Evolutionary conservation across 2,329 filamentous ascomycete genomes (phyloP).

Genomic region (Ophiocordyceps camponoti-saundersi): DNA sequence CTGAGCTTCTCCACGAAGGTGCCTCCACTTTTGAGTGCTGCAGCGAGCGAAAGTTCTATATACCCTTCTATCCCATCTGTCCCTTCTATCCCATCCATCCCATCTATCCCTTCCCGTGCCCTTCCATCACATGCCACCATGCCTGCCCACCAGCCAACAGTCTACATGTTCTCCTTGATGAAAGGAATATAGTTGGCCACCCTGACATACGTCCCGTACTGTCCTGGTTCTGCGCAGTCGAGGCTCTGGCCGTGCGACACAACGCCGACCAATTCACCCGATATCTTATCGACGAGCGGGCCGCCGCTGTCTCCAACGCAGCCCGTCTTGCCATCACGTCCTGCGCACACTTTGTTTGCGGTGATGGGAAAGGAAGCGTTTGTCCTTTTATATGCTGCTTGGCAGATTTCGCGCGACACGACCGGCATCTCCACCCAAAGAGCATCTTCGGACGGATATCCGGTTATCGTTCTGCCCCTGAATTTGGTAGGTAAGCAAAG

Average conservation of each 20-base stretch:
- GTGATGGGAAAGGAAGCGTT: background rate
- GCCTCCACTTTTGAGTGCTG: no score
- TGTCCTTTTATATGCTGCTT: background rate
- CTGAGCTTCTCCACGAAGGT: no score
- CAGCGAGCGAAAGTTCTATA: no score
- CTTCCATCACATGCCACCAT: no score
- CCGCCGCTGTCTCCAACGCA: background rate
- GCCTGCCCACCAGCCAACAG: no score
- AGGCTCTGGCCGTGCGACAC: background rate
- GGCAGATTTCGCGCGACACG: background rate
- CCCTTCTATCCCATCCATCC: no score
- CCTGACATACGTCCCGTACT: background rate
- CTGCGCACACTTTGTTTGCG: background rate
- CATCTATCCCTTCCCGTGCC: no score
- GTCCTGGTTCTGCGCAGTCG: background rate
- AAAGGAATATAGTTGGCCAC: background rate
- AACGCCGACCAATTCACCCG: background rate
- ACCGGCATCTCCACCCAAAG: background rate
- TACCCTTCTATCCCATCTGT: no score
- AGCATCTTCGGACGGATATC: no score
- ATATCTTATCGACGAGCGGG: background rate
- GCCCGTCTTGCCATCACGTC: background rate
- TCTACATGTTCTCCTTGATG: background rate
- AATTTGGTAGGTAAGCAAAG: background rate
- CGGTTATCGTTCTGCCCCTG: background rate